Evolutionary conservation across 192 early-diverging fungal species (phyloP).

Genomic region (Gorgonomyces haynaldii): DNA sequence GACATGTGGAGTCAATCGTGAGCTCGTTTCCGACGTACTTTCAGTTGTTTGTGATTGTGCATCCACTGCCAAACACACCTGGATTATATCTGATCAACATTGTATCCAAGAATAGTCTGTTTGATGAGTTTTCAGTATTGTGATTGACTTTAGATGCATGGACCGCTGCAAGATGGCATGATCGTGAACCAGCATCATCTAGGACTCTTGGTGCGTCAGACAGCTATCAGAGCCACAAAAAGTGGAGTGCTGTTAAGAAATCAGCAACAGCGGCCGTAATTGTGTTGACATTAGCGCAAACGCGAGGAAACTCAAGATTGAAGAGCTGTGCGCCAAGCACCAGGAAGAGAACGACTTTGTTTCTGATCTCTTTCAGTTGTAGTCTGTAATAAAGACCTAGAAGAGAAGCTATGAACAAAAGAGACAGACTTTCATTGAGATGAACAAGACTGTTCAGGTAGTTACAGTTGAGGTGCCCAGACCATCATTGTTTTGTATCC

Average conservation of each 20-base stretch:
- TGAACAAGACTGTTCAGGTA: neutral
- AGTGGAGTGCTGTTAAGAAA: constrained; percentile 40
- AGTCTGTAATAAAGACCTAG: too few species aligned
- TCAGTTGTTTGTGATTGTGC: constrained; percentile 53
- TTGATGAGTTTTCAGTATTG: neutral
- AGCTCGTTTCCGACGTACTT: neutral
- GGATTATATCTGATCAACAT: constrained; percentile 62
- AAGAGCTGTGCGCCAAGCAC: constrained; percentile 36
- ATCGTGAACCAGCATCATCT: constrained; percentile 55
- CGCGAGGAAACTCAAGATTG: constrained; percentile 23
- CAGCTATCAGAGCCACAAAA: constrained; percentile 55
- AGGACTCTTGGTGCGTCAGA: constrained; percentile 56
- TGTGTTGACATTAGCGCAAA: constrained; percentile 10
- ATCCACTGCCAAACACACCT: constrained; percentile 47
- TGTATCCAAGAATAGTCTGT: constrained; percentile 15
- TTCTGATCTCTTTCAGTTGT: too few species aligned
- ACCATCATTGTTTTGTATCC: too few species aligned
- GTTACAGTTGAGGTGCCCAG: too few species aligned
- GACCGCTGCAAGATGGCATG: constrained; percentile 65
- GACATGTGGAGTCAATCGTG: constrained; percentile 14
- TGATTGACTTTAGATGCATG: constrained; percentile 29
- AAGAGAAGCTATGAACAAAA: too few species aligned
- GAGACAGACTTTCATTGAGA: neutral
- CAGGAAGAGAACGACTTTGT: too few species aligned
- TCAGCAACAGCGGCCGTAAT: constrained; percentile 44